Base-by-base conservation (phyloP, 73 alveolate genomes). In the Paraurostyla sp. region DNA sequence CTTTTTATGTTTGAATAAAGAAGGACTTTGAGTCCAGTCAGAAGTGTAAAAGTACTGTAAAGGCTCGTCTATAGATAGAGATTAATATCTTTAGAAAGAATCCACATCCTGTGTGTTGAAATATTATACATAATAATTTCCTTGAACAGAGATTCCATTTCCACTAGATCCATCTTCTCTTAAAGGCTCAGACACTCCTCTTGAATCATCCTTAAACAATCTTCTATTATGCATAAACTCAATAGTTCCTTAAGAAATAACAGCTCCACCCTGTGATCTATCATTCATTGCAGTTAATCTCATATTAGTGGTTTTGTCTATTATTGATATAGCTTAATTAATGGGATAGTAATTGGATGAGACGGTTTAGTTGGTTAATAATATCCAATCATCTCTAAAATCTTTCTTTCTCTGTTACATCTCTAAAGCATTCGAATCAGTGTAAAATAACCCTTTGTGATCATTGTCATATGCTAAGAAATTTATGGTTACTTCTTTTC, bases 301-400 rank as follows among this genome's bases (percentile, higher is more conserved):
- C 57, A 76, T 63, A 20, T 91, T 88, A 54, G 84, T 65, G 43
- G 89, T 63, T 62, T 75, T 83, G 58, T 96, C 98, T 54, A 58
- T 60, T 40, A 96, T 76, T 33, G 98, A 81, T 20, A 96, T 91
- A 36, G 91, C 93, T 35, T 95, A 91, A 73, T 95, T 93, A 25
- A 97, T 90, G 4, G 99, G 99, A 88, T 96, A 97, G 94, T 88
- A 97, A 89, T 97, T 97, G 30, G 97, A 97, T 0, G 99, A 65
- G 41, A 97, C 92, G 23, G 92, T 91, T 83, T 95, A 91, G 22
- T 88, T 56, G 40, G 89, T 51, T 6, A 29, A 20, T 45, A 93
- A 62, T 36, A 86, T 84, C 96, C 97, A 95, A 18, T 97, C 90
- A 32, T 88, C 90, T 76, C 98, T 85, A 88, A 30, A 91, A 88